These are phyloP conservation scores for Tolypocladium cylindrosporum DNA, from an alignment of 2,329 filamentous ascomycete species.

Conservation along the genomic window DNA sequence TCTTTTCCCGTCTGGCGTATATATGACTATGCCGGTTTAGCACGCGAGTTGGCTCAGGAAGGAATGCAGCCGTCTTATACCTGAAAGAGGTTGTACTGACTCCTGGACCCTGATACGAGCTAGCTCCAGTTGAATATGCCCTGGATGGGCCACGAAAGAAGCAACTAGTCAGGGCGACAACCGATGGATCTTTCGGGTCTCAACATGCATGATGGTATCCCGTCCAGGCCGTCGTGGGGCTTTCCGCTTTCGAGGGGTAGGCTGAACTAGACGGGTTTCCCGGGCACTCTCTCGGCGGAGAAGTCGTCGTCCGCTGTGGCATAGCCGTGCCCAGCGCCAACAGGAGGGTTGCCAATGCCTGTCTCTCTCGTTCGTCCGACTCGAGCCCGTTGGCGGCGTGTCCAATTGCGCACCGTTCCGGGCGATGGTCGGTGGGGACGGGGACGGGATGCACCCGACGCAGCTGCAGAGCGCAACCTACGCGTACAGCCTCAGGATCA, in stretches of 20 bases:
- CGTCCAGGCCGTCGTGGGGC: neutral
- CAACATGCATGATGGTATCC: neutral
- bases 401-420: neutral
- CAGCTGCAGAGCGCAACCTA: neutral
- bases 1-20: neutral
- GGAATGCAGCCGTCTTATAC: neutral
- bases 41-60: neutral
- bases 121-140: neutral
- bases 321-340: neutral
- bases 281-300: neutral
- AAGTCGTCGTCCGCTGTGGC: neutral
- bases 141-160: neutral
- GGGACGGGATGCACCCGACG: neutral
- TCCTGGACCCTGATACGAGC: neutral
- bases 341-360: neutral
- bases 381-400: neutral
- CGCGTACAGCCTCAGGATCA: neutral
- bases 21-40: neutral
- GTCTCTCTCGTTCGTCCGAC: neutral
- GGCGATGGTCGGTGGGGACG: neutral
- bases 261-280: neutral
- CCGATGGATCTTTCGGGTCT: neutral
- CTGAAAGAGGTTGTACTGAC: neutral
- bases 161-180: neutral
- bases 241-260: neutral